phyloP scores from a whole-genome alignment of 2,329 filamentous ascomycete genomes.

The Cercospora sesami region DNA sequence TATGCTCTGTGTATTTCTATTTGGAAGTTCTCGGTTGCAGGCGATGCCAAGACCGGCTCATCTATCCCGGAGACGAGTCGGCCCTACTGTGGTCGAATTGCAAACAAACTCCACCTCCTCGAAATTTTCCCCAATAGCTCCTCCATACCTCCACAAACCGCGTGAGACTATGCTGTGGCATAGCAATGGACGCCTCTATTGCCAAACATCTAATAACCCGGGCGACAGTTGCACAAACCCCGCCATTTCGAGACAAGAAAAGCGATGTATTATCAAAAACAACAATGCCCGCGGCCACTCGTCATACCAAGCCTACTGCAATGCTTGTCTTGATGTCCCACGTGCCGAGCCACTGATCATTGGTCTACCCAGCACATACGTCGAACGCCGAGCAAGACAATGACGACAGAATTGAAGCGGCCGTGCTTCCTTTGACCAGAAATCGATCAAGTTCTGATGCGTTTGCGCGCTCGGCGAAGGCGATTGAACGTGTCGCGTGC shows the following conservation, averaged over 20 bases:
- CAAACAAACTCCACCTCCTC: neutral
- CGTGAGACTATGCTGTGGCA: neutral
- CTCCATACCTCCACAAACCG: neutral
- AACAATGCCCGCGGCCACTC: neutral
- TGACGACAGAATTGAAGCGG: constrained; percentile 9
- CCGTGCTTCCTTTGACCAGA: neutral
- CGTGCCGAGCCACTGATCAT: neutral
- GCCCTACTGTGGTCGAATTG: too few species aligned
- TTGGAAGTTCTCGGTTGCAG: too few species aligned
- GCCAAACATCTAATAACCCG: too few species aligned
- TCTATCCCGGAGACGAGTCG: too few species aligned
- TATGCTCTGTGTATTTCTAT: too few species aligned
- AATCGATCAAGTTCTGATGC: neutral
- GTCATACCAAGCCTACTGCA: constrained; percentile 9
- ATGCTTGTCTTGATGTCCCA: constrained; percentile 7
- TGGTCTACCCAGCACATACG: neutral
- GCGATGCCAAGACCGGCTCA: neutral
- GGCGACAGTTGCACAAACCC: neutral
- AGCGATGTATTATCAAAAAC: neutral
- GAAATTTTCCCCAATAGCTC: neutral
- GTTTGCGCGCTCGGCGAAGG: neutral
- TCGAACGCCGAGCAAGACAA: constrained; percentile 6
- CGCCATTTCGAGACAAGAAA: neutral
- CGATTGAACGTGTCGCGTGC: neutral
- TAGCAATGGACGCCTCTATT: neutral